Base-by-base conservation (phyloP, 148 eudicot species). In the Selenicereus undatus region DNA sequence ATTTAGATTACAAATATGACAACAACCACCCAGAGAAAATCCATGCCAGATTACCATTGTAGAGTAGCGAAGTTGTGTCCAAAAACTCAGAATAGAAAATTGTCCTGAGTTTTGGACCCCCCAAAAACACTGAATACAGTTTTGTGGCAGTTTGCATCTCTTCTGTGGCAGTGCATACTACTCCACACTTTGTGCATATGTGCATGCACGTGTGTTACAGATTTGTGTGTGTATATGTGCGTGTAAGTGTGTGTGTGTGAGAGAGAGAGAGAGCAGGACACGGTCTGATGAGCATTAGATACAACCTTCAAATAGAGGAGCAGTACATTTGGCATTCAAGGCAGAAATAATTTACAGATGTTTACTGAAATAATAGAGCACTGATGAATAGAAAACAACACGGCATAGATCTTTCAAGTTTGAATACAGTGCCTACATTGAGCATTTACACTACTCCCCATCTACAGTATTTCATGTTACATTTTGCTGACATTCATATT, bases 391-490 rank as follows among this genome's bases (percentile, higher is more conserved):
- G n/a, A 78, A 9, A 39, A 69, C 50, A 32, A 1, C 22, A 24
- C n/a, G 17, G 21, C 30, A 35, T 30, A 32, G 50, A 66, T 11
- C 27, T 70, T 17, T 45, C 39, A 24, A 70, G n/a, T 35, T 20
- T 48, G 13, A 71, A 78, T 26, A 22, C 48, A 78, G 65, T 79
- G 50, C 50, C 50, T 45, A 45, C 5, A 45, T 45, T 10, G 30
- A 79, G 35, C 51, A 70, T 70, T 64, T 54, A 54, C 72, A n/a
- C 4, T 21, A 52, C 43, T 68, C 71, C 68, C 35, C 11, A 32
- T 71, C 35, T 72, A 71, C 81, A 79, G 70, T 79, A 52, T 35
- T 45, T 54, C 17, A 52, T 27, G 36, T 70, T 12, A 54, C 60
- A 54, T 54, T 32, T 32, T 54, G 17, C 4, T 12, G 20, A 54